These are phyloP conservation scores for Pilobolus umbonatus DNA, from an alignment of 192 early-diverging fungal species.

Conservation along the genomic window DNA sequence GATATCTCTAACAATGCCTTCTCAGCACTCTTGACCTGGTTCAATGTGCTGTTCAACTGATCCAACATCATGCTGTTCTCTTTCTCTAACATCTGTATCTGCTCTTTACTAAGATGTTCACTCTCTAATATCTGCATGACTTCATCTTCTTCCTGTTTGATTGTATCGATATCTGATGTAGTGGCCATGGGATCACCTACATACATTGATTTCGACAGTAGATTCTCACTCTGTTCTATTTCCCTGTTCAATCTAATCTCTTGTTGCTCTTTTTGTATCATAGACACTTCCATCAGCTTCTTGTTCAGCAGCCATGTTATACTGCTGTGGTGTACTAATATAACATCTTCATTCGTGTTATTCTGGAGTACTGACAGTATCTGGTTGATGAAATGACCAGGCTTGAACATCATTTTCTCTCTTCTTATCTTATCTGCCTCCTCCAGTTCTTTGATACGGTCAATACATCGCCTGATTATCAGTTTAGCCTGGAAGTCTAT, in stretches of 20 bases:
- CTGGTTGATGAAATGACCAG: background rate
- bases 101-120: slow-evolving; percentile 41
- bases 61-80: slow-evolving; percentile 67
- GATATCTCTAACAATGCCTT: slow-evolving; percentile 69
- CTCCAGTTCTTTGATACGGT: slow-evolving; percentile 53
- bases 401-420: slow-evolving; percentile 5
- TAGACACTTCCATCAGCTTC: slow-evolving; percentile 57
- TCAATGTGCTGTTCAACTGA: slow-evolving; percentile 65
- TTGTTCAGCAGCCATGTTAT: slow-evolving; percentile 66
- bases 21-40: slow-evolving; percentile 63
- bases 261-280: slow-evolving; percentile 68
- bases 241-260: slow-evolving; percentile 59
- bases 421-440: slow-evolving; percentile 42
- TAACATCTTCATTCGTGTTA: slow-evolving; percentile 36
- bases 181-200: background rate
- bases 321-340: slow-evolving; percentile 64
- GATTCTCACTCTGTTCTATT: slow-evolving; percentile 61
- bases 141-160: background rate
- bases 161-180: background rate
- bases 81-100: slow-evolving; percentile 58
- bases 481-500: slow-evolving; percentile 61
- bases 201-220: slow-evolving; percentile 15
- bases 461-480: slow-evolving; percentile 51
- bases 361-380: slow-evolving; percentile 5
- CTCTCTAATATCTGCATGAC: no score